Evolutionary conservation across 1,139 yeast species (phyloP), one percentile per base, ranked within the genome.

Genomic region (Candida glucosophila): DNA sequence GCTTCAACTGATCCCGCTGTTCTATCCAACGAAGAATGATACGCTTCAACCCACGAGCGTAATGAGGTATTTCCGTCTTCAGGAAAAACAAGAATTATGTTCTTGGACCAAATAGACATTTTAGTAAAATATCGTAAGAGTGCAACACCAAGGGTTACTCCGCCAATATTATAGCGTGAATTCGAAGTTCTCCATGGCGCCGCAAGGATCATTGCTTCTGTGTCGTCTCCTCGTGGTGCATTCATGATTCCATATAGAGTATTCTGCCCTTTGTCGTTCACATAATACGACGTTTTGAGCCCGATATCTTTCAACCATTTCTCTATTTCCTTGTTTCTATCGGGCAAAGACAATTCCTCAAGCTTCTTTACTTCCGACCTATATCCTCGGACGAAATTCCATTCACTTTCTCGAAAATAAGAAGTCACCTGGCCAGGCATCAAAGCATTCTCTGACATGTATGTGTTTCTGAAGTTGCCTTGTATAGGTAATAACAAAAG

Each of bases 1-100:
- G 94, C 85, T 40, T 90, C 97, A 25, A 92, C 81, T 1, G 92
- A 73, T 0, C 99, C 99, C n/a, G 94, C 96, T 1, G 96, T 86
- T 29, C 77, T 63, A 41, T 85, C 93, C 44, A 92, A 60, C 1
- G 80, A 61, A 0, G 85, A 77, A 46, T 92, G 97, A 49, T 92
- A 92, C 0, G 95, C 96, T 32, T 82, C 83, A 4, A 90, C 95
- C 97, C 97, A 92, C 1, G 77, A 60, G 34, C 95, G 61, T 33
- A 90, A 59, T 1, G 93, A 74, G 22, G 63, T 61, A 24, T 72
- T 73, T 2, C 81, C 73, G 43, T 86, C 77, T 25, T 75, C 73
- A 4, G 95, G 86, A 30, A 85, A 71, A 11, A 90, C 95, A 29
- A 90, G 58, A 17, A 92, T 79, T 36, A 92, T 78, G 46, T 90